Percentiles rank a stretch among this genome's conserved stretches.
Evolutionary conservation across 2,329 filamentous ascomycete genomes (phyloP).

Genomic region (Mycosphaerella arachidis): DNA sequence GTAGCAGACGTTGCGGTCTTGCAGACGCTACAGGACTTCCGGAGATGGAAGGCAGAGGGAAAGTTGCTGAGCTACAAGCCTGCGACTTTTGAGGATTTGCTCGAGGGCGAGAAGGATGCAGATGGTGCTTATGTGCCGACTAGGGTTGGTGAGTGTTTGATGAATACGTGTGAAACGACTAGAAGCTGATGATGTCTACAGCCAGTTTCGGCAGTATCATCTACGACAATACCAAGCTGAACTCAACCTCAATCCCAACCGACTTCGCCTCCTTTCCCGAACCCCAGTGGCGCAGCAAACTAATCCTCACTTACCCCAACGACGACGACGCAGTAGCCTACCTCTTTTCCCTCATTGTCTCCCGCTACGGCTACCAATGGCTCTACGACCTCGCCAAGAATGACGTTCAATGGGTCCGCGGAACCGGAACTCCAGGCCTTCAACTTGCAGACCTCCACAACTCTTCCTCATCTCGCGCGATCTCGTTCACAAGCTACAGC

Average conservation of each 20-base stretch:
- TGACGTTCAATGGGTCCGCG: constrained; percentile 51
- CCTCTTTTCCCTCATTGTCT: constrained; percentile 44
- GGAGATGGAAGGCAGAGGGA: constrained; percentile 48
- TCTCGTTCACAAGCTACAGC: constrained; percentile 15
- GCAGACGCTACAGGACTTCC: constrained; percentile 51
- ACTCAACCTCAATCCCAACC: constrained; percentile 28
- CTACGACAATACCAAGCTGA: constrained; percentile 35
- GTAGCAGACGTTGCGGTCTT: constrained; percentile 47
- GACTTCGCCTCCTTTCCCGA: constrained; percentile 44
- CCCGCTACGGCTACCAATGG: constrained; percentile 42
- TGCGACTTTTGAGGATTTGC: constrained; percentile 42
- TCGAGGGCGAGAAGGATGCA: constrained; percentile 40
- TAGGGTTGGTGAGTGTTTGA: constrained; percentile 33
- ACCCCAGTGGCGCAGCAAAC: constrained; percentile 51
- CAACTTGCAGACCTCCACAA: constrained; percentile 25
- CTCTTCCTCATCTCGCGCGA: constrained; percentile 15
- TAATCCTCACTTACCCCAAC: constrained; percentile 54
- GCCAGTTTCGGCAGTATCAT: constrained; percentile 25
- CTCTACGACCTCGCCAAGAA: constrained; percentile 44
- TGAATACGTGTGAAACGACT: too few species aligned
- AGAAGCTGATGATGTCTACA: neutral
- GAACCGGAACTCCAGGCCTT: constrained; percentile 40
- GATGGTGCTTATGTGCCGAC: constrained; percentile 44
- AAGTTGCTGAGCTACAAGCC: constrained; percentile 50
- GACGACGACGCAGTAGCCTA: constrained; percentile 55